phyloP scores from a whole-genome alignment of 2,329 filamentous ascomycete species.

The Parastagonospora avenae region DNA sequence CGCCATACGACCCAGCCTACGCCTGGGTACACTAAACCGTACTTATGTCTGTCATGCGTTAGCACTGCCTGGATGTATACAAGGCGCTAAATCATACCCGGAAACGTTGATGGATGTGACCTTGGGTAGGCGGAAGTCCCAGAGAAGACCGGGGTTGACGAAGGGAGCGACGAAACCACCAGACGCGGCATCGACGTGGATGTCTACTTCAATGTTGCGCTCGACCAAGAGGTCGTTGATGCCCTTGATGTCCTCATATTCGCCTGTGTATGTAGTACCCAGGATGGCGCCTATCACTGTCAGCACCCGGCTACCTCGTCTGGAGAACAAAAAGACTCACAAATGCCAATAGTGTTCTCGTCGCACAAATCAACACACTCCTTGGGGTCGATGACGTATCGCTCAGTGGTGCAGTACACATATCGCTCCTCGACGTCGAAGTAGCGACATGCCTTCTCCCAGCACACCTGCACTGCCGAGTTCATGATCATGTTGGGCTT shows the following conservation, averaged over 20 bases:
- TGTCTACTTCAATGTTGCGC: conserved; percentile 77
- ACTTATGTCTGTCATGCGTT: conserved; percentile 76
- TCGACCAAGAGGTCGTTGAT: conserved; percentile 86
- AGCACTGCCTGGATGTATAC: neutral
- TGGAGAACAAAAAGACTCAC: conserved; percentile 39
- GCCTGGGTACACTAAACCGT: conserved; percentile 77
- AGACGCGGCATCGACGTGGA: conserved; percentile 91
- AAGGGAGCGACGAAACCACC: conserved; percentile 95
- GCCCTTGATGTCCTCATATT: conserved; percentile 88
- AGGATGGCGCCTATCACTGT: conserved; percentile 65
- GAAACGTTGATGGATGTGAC: conserved; percentile 95
- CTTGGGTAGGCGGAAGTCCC: conserved; percentile 89
- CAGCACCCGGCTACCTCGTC: neutral
- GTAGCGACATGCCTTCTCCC: conserved; percentile 84
- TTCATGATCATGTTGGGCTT: conserved; percentile 95
- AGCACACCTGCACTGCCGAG: conserved; percentile 93
- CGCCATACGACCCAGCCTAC: conserved; percentile 96
- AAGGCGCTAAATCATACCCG: conserved; percentile 51
- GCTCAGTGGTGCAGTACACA: conserved; percentile 65
- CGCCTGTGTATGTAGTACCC: conserved; percentile 91
- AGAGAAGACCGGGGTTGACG: conserved; percentile 78
- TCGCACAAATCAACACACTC: conserved; percentile 66
- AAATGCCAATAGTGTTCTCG: conserved; percentile 86
- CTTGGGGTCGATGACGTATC: conserved; percentile 68
- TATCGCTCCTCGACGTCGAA: conserved; percentile 93